A percentile compares a stretch with the other conserved stretches of the same genome.
These are phyloP conservation scores for Alternaria conjuncta DNA, from an alignment of 2,329 filamentous ascomycete species.

Conservation along the genomic window DNA sequence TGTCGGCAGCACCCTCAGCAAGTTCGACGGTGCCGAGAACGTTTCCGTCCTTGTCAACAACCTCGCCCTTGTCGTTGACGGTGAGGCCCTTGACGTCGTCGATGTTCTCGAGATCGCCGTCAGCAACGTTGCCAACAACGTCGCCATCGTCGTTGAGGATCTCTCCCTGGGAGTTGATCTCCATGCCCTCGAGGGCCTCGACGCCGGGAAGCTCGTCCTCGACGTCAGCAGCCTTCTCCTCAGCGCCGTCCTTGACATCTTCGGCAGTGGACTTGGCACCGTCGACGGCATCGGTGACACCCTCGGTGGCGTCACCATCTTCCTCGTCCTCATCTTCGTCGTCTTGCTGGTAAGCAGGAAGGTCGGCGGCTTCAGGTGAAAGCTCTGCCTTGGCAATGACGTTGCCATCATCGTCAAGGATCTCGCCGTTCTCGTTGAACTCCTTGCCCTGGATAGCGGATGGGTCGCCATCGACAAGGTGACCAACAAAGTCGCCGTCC, in stretches of 20 bases:
- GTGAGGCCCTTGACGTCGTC: slow-evolving; percentile 56
- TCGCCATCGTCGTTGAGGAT: slow-evolving; percentile 58
- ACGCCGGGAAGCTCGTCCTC: slow-evolving; percentile 60
- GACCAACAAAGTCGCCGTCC: slow-evolving; percentile 59
- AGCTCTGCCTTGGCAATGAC: slow-evolving; percentile 60
- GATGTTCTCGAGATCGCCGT: slow-evolving; percentile 50
- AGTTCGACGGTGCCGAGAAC: slow-evolving; percentile 59
- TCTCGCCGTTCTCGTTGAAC: slow-evolving; percentile 61
- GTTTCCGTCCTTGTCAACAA: slow-evolving; percentile 59
- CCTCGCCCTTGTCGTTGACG: slow-evolving; percentile 59
- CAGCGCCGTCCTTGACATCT: slow-evolving; percentile 37
- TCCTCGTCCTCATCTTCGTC: slow-evolving; percentile 35
- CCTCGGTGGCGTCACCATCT: slow-evolving; percentile 30
- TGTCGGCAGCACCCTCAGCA: slow-evolving; percentile 57
- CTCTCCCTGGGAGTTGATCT: slow-evolving; percentile 58
- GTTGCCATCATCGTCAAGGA: slow-evolving; percentile 61
- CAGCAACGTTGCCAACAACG: slow-evolving; percentile 56
- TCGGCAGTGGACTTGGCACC: slow-evolving; percentile 41
- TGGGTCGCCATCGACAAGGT: slow-evolving; percentile 57
- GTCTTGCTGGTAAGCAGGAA: slow-evolving; percentile 40
- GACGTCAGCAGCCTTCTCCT: slow-evolving; percentile 47
- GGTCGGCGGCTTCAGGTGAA: slow-evolving; percentile 53
- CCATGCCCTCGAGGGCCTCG: slow-evolving; percentile 59
- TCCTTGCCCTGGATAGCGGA: slow-evolving; percentile 56
- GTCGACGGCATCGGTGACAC: slow-evolving; percentile 28